Percentiles rank a stretch among this genome's conserved stretches.
These are phyloP conservation scores for Amphibolis antarctica DNA, from an alignment of 106 monocot species.

Conservation along the genomic window DNA sequence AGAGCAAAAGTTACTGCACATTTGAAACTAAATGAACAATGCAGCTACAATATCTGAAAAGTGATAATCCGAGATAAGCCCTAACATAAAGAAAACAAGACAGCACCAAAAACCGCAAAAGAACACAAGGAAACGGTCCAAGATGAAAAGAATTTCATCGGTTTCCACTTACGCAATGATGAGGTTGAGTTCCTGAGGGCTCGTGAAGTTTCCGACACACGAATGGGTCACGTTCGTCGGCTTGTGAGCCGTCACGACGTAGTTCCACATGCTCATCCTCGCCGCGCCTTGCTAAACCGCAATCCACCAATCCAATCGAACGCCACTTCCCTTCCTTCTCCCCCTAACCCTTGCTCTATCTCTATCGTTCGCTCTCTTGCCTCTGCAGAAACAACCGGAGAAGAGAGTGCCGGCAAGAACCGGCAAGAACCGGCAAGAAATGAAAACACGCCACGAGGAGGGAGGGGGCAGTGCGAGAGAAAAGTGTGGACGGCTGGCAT, in stretches of 20 bases:
- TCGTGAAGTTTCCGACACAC: conserved; percentile 97
- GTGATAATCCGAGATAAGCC: background rate
- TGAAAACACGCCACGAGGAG: too few species aligned
- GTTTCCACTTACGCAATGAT: conserved; percentile 55
- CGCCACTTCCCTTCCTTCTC: background rate
- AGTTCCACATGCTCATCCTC: conserved; percentile 96
- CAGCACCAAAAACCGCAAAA: background rate
- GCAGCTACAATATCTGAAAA: too few species aligned
- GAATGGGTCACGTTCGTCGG: conserved; percentile 96
- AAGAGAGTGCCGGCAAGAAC: too few species aligned
- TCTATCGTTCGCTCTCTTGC: background rate
- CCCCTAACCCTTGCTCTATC: background rate
- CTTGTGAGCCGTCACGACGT: conserved; percentile 99
- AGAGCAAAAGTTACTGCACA: too few species aligned
- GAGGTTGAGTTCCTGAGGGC: conserved; percentile 92
- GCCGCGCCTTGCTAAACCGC: background rate
- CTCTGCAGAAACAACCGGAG: too few species aligned
- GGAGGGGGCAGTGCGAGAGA: too few species aligned
- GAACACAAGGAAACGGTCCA: background rate
- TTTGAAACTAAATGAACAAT: too few species aligned
- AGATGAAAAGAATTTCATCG: background rate
- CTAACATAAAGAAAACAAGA: background rate
- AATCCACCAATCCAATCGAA: background rate
- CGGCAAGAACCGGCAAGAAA: too few species aligned
- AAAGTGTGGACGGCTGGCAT: too few species aligned